These are phyloP conservation scores for Lathyrus sativus DNA, from an alignment of 306 rosid species.

Conservation along the genomic window DNA sequence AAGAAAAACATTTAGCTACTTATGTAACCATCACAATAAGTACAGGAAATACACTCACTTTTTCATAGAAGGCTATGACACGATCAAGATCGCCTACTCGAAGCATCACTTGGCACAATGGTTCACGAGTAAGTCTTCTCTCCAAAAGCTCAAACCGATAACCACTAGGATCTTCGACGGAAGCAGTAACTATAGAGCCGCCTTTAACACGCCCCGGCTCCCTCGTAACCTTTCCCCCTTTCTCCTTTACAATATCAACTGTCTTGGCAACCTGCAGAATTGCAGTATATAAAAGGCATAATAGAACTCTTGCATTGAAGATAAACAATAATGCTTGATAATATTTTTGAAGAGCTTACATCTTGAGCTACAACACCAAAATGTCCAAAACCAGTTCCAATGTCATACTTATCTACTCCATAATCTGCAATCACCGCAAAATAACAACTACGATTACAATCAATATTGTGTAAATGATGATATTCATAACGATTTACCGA, in stretches of 20 bases:
- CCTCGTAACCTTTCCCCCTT: slow-evolving; percentile 78
- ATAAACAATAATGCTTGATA: neutral
- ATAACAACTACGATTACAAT: slow-evolving; percentile 12
- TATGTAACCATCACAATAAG: slow-evolving; percentile 20
- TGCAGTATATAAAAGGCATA: neutral
- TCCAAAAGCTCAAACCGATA: slow-evolving; percentile 83
- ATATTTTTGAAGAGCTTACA: slow-evolving; percentile 55
- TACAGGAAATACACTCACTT: slow-evolving; percentile 53
- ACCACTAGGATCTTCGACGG: slow-evolving; percentile 89
- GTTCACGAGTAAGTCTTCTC: slow-evolving; percentile 79
- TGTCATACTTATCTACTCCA: slow-evolving; percentile 79
- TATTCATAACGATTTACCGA: neutral
- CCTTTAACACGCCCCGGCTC: slow-evolving; percentile 78
- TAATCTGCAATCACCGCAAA: slow-evolving; percentile 60
- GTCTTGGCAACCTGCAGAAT: slow-evolving; percentile 64
- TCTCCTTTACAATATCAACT: slow-evolving; percentile 71
- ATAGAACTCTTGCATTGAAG: neutral
- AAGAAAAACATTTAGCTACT: slow-evolving; percentile 27
- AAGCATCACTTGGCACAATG: slow-evolving; percentile 89
- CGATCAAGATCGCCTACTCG: slow-evolving; percentile 89
- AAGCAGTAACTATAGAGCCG: slow-evolving; percentile 67
- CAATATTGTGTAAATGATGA: slow-evolving; percentile 7
- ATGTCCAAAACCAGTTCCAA: slow-evolving; percentile 89
- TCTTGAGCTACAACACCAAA: slow-evolving; percentile 83
- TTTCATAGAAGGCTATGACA: slow-evolving; percentile 75